Conservation (phyloP, 2,329 filamentous ascomycete genomes). For the Oidium heveae region DNA sequence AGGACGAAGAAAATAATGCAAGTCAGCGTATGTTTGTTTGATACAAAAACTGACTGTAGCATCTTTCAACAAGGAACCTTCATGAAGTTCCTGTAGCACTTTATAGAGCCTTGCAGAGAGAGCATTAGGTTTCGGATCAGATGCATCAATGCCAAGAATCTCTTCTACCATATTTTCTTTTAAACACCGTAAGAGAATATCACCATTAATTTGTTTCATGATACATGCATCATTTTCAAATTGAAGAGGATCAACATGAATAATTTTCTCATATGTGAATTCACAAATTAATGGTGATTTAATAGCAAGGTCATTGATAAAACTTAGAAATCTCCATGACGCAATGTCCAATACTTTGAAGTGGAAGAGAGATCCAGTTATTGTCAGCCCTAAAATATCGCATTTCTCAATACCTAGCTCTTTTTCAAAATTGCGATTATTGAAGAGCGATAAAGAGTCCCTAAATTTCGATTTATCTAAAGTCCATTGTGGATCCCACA, state of each 20-base stretch:
- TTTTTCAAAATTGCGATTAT: background rate
- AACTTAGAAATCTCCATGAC: conserved; percentile 42
- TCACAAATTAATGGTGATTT: conserved; percentile 23
- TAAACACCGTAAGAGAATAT: conserved; percentile 31
- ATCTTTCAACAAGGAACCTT: conserved; percentile 15
- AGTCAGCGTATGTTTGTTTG: conserved; percentile 25
- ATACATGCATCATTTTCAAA: conserved; percentile 18
- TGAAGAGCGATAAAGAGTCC: background rate
- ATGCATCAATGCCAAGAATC: conserved; percentile 13
- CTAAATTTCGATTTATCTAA: background rate
- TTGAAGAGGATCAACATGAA: conserved; percentile 12
- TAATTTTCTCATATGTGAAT: conserved; percentile 16
- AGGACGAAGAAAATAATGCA: conserved; percentile 27
- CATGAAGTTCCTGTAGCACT: conserved; percentile 25
- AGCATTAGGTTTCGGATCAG: background rate
- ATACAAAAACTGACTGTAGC: conserved; percentile 17
- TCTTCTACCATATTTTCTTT: conserved; percentile 20
- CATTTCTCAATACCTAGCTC: conserved; percentile 4
- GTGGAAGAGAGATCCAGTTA: conserved; percentile 44
- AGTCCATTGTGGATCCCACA: conserved; percentile 10
- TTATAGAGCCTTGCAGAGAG: conserved; percentile 18
- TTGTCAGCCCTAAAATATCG: conserved; percentile 36
- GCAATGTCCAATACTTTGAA: conserved; percentile 38
- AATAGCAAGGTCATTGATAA: conserved; percentile 45
- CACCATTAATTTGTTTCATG: conserved; percentile 41